phyloP scores from a whole-genome alignment of 2,329 filamentous ascomycete species.

The Colletotrichum siamense region DNA sequence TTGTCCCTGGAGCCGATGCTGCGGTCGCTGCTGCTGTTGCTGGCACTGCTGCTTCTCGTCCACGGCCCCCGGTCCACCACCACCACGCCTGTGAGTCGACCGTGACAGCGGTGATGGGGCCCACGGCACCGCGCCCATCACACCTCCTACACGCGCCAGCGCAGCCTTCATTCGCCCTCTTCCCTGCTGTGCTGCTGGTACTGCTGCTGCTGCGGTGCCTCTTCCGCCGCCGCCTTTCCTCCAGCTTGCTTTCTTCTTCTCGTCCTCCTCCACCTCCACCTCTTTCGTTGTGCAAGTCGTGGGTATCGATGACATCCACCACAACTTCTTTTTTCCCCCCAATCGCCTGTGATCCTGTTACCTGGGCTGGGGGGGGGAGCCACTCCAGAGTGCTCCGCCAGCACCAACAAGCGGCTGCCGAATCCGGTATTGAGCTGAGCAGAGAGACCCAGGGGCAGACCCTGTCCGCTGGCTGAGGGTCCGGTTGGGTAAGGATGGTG shows the following conservation, averaged over 20 bases:
- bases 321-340: neutral
- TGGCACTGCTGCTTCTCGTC: neutral
- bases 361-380: neutral
- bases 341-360: neutral
- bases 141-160: neutral
- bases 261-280: neutral
- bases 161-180: neutral
- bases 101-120: slow-evolving; percentile 3
- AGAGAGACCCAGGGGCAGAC: neutral
- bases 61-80: slow-evolving; percentile 1
- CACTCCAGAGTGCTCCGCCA: neutral
- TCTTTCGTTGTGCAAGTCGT: neutral
- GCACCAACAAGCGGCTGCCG: slow-evolving; percentile 8
- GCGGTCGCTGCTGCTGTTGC: neutral
- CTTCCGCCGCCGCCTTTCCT: neutral
- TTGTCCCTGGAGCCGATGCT: neutral
- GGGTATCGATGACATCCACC: slow-evolving; percentile 1
- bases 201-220: neutral
- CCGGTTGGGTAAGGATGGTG: neutral
- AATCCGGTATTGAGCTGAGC: slow-evolving; percentile 15
- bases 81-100: neutral
- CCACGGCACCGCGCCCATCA: slow-evolving; percentile 1
- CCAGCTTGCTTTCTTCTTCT: neutral
- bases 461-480: neutral
- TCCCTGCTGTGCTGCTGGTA: neutral